Evolutionary conservation across 768 basidiomycete species (phyloP), one percentile per base, ranked within the genome.

Genomic region (Leccinellum rugosiceps): DNA sequence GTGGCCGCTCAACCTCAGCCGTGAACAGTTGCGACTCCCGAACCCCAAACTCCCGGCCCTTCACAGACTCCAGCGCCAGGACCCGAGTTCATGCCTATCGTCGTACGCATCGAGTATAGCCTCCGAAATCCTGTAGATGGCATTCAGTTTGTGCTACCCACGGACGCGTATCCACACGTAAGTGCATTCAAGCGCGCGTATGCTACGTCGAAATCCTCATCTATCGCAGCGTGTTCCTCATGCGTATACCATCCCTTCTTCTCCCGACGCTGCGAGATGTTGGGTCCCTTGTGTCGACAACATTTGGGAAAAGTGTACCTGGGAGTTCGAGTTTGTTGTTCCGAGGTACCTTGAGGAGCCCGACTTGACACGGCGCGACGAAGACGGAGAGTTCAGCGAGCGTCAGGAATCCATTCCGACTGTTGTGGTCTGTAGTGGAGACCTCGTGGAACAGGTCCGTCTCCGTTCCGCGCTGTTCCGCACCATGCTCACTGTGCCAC

Each of bases 221-320:
- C 13, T 26, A 28, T 57, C 55, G 14, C 56, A 96, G 92, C 89
- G 92, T 61, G 85, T 94, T 58, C 96, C 96, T 49, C 97, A 98
- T 74, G 88, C 89, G 46, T 98, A 89, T 67, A 93, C 94, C 3
- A 88, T 87, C 4, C 87, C 94, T 1, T 89, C 91, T 0, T 88
- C 87, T 8, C 87, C 94, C 6, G 92, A 95, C 68, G 82, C 92
- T 17, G 94, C 96, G n/a, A 80, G 97, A 66, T 94, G 92, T 65
- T 99, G 97, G 97, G 87, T 98, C n/a, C 97, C 97, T 14, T 99
- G 97, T 66, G 74, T 98, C 19, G 97, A 99, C 72, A 91, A 85
- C 64, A 74, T 94, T 21, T 96, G 94, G 92, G 95, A 97, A 73
- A 88, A 92, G 65, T 97, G 92, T 64, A 95, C 96, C 7, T 99